These are phyloP conservation scores for Populus deltoides DNA, from an alignment of 345 rosid species.

Conservation along the genomic window DNA sequence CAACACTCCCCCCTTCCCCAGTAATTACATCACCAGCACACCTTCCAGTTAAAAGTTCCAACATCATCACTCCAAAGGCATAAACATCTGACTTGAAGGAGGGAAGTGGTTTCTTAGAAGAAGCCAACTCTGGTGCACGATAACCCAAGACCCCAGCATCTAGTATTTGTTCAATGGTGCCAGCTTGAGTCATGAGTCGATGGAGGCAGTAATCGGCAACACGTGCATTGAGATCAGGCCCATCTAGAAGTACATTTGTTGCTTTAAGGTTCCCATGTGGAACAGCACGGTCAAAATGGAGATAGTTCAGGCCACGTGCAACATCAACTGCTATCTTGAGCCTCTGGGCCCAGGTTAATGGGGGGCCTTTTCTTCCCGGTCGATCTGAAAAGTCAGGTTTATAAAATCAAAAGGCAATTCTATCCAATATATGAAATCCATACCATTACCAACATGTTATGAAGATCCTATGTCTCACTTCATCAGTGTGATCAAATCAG, in stretches of 20 bases:
- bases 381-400: constrained; percentile 54
- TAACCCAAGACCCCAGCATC: constrained; percentile 94
- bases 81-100: constrained; percentile 95
- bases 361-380: constrained; percentile 88
- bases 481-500: not conserved
- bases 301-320: constrained; percentile 98
- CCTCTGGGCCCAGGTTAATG: constrained; percentile 77
- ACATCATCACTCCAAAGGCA: constrained; percentile 79
- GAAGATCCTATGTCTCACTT: not conserved
- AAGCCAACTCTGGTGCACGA: constrained; percentile 88
- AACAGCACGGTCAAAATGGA: constrained; percentile 93
- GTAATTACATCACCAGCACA: constrained; percentile 93
- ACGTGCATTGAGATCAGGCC: constrained; percentile 91
- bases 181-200: constrained; percentile 92
- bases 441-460: not conserved
- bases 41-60: constrained; percentile 83
- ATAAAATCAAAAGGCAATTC: constrained; percentile 6
- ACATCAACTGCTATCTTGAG: constrained; percentile 87
- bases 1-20: constrained; percentile 72
- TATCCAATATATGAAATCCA: not conserved
- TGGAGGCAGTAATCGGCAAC: constrained; percentile 95
- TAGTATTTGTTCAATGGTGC: constrained; percentile 85
- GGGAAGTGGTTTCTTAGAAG: constrained; percentile 83
- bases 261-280: constrained; percentile 98
- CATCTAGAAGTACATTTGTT: constrained; percentile 75